A percentile compares a stretch with the other conserved stretches of the same genome.
phyloP scores from a whole-genome alignment of 2,329 filamentous ascomycete genomes.

The Akanthomyces uredinophilus region DNA sequence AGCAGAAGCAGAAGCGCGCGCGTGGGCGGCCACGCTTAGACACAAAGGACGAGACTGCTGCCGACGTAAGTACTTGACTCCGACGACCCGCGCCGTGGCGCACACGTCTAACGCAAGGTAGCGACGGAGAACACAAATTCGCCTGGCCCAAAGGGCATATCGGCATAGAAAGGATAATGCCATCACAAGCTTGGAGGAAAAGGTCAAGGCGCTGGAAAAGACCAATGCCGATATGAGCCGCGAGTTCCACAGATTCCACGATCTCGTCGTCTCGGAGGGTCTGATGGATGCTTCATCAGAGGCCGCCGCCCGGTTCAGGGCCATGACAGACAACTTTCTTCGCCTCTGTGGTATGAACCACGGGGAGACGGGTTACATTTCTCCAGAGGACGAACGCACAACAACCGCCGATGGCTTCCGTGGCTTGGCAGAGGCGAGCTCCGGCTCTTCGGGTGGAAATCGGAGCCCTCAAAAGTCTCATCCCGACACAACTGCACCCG shows the following conservation, averaged over 20 bases:
- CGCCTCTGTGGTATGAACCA: conserved; percentile 44
- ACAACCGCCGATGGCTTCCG: conserved; percentile 1
- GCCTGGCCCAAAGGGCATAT: conserved; percentile 80
- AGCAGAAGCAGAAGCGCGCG: conserved; percentile 52
- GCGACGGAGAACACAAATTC: conserved; percentile 82
- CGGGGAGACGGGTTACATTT: conserved; percentile 25
- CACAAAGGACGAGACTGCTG: conserved; percentile 70
- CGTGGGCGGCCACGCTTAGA: conserved; percentile 72
- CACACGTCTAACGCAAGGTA: conserved; percentile 30
- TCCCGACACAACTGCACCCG: conserved; percentile 11
- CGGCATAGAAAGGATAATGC: conserved; percentile 78
- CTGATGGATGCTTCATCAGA: conserved; percentile 52
- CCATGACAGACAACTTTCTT: conserved; percentile 54
- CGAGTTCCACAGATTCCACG: conserved; percentile 62
- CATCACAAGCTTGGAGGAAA: conserved; percentile 66
- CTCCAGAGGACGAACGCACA: conserved; percentile 14
- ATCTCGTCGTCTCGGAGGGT: conserved; percentile 54
- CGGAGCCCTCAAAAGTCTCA: conserved; percentile 6
- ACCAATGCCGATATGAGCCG: conserved; percentile 70
- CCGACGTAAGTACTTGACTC: conserved; percentile 58
- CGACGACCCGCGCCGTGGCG: not conserved
- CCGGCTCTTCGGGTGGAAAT: not conserved
- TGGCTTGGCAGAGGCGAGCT: not conserved
- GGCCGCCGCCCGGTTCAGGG: conserved; percentile 52
- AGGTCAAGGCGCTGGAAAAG: conserved; percentile 63